Evolutionary conservation across 2,329 filamentous ascomycete genomes (phyloP).

Genomic region (Phyllosticta citribraziliensis): DNA sequence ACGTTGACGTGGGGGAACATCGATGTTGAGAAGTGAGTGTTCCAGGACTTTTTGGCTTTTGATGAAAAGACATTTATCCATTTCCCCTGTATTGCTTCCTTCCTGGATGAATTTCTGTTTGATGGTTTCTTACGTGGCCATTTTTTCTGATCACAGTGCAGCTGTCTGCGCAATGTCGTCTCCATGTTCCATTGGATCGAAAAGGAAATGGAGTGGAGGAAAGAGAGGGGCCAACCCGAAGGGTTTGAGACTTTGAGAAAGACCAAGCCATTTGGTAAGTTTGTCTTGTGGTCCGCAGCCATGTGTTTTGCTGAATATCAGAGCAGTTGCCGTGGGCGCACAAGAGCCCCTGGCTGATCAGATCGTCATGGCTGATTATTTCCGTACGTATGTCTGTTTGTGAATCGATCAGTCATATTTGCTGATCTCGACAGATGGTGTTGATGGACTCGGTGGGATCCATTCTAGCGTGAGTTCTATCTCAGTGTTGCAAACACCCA

Average conservation of each 20-base stretch:
- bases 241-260: constrained; percentile 65
- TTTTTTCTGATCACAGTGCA: constrained; percentile 23
- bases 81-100: not conserved
- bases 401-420: too few relatives aligned
- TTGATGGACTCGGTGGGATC: constrained; percentile 41
- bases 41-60: not conserved
- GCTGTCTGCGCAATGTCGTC: constrained; percentile 79
- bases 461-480: constrained; percentile 30
- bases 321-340: constrained; percentile 66
- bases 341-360: constrained; percentile 79
- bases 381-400: constrained; percentile 50
- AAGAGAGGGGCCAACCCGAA: constrained; percentile 52
- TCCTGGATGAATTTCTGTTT: not conserved
- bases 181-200: constrained; percentile 87
- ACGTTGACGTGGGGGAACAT: constrained; percentile 94
- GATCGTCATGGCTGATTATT: constrained; percentile 59
- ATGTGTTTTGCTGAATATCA: not conserved
- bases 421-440: constrained; percentile 29
- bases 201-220: constrained; percentile 78
- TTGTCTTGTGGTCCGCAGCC: not conserved
- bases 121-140: too few relatives aligned
- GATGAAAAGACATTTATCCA: not conserved
- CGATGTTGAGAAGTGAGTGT: constrained; percentile 63
- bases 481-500: not conserved
- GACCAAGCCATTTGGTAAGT: constrained; percentile 56